Evolutionary conservation across 1,139 yeast species (phyloP), one percentile per base, ranked within the genome.

Genomic region (Candida sp.): DNA sequence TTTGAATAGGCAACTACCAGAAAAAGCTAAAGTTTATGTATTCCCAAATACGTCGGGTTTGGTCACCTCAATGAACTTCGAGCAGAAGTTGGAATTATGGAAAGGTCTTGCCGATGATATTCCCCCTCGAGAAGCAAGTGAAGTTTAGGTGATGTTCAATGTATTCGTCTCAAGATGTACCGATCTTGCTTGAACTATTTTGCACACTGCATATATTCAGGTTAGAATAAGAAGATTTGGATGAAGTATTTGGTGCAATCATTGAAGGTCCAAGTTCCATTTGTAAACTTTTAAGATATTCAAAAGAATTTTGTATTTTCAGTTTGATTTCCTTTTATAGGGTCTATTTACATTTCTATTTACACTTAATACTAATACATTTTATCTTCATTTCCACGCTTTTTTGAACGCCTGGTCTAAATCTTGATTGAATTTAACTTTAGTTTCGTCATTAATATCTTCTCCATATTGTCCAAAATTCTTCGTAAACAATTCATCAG

Each of bases 21-120:
- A 33, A 29, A 45, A 49, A 7, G 44, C 55, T 35, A 38, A 54
- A 42, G 48, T 82, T 0, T 79, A 73, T 57, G 91, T 86, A 4
- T 74, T 85, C 36, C 93, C 93, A 3, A 82, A 83, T 42, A 85
- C 93, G 0, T 84, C 90, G 1, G 95, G 95, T 0, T 64, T 87
- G n/a, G 93, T 83, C 5, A 76, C 85, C 6, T 63, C 64, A 45
- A 64, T 82, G 56, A 64, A 70, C 19, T 69, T 68, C 46, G 63
- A 60, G 0, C 71, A 70, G 40, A 82, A 81, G 54, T 56, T 79
- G 40, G 53, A 52, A 6, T 52, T 76, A 23, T 84, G 90, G 90
- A 52, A 57, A 34, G 45, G 51, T 15, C 43, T 62, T 42, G 52
- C 47, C 5, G 40, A 43, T 19, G 39, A 39, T 40, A 43, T 38